phyloP scores from a whole-genome alignment of 2,329 filamentous ascomycete species.

The Graphilbum sp. region DNA sequence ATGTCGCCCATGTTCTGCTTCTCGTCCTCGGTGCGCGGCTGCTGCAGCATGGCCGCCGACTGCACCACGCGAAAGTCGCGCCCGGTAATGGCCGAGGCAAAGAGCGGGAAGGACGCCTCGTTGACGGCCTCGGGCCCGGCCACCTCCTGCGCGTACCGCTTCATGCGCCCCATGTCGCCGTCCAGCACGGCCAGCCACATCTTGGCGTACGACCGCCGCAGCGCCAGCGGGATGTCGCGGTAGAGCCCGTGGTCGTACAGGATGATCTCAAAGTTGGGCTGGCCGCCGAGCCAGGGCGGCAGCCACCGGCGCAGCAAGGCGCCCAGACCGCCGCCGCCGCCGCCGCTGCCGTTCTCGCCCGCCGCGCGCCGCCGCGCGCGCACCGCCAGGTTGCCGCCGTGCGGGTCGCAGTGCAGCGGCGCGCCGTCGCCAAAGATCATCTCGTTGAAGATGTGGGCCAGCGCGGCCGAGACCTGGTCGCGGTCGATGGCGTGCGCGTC shows the following conservation, averaged over 20 bases:
- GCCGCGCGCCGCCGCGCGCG: constrained; percentile 22
- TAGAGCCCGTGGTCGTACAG: constrained; percentile 96
- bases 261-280: constrained; percentile 76
- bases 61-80: constrained; percentile 71
- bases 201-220: constrained; percentile 82
- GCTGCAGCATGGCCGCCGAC: constrained; percentile 27
- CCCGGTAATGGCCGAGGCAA: constrained; percentile 90
- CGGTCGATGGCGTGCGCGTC: constrained; percentile 78
- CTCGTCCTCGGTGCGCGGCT: constrained; percentile 54
- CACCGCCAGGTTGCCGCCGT: constrained; percentile 91
- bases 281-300: background rate
- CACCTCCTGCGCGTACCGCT: constrained; percentile 73
- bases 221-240: constrained; percentile 64
- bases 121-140: constrained; percentile 59
- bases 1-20: constrained; percentile 75
- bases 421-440: constrained; percentile 93
- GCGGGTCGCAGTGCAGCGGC: constrained; percentile 89
- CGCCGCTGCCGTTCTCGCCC: too few species aligned
- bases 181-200: constrained; percentile 95
- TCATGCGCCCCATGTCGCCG: constrained; percentile 72
- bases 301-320: background rate
- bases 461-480: constrained; percentile 83
- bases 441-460: constrained; percentile 92
- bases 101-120: constrained; percentile 71
- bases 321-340: background rate